Base-by-base conservation (phyloP, 352 stramenopile genomes). In the Globisporangium orthogonon region DNA sequence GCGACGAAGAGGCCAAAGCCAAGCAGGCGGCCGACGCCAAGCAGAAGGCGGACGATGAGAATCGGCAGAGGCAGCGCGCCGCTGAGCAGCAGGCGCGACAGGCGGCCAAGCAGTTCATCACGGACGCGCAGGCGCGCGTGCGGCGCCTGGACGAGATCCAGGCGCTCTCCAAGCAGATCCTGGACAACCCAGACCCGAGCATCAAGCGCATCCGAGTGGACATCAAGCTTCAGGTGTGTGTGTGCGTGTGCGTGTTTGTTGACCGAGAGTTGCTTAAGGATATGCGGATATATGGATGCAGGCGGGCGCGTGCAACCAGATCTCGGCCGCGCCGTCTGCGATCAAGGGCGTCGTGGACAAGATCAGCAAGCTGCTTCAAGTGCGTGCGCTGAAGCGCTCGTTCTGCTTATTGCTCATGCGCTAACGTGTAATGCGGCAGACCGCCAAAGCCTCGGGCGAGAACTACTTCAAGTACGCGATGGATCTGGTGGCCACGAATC, bases 281-380 rank as follows among this genome's bases (percentile, higher is more conserved):
- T 23, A 23, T 23, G 23, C 23, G 23, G 23, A 23, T 23, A 23
- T 23, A 23, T 23, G 23, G 23, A 23, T 39, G 5, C 48, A 89
- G 78, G 83, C 78, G 46, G 83, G 80, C 46, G 78, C 65, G n/a
- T 92, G 83, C 50, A 92, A 92, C 50, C 83, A 92, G 68, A 89
- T 92, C 54, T 82, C 83, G 0, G 74, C 83, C 6, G 67, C 80
- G 7, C 83, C 80, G 4, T 89, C 80, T 6, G 71, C 69, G 18
- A 87, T 92, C 50, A 71, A 70, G 29, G 66, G 58, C 31, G 78
- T 89, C 6, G 80, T 92, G 23, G 68, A 67, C 65, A 92, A 90
- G 59, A 83, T 92, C 50, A 71, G 80, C 40, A 56, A 69, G 23
- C 66, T 92, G 1, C 65, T 90, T 33, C 73, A 84, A 68, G 76